These are phyloP conservation scores for Fusarium paranaense DNA, from an alignment of 2,329 filamentous ascomycete species.

Conservation along the genomic window DNA sequence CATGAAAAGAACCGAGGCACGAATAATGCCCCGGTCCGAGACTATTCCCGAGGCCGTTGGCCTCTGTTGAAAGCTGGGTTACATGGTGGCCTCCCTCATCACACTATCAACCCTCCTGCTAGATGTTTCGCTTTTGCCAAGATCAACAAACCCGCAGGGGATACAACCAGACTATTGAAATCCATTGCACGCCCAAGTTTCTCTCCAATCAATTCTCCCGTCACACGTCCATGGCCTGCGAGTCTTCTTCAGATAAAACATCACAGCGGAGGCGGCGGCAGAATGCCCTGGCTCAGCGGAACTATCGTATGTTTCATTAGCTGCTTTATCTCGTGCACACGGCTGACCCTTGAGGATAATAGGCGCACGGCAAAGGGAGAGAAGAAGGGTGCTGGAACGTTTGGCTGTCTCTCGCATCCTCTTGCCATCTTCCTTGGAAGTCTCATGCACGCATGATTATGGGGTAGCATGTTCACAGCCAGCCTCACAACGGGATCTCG, in stretches of 20 bases:
- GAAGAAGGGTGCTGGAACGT: not conserved
- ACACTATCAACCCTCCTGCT: not conserved
- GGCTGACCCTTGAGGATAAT: not conserved
- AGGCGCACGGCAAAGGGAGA: not conserved
- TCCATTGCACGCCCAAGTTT: not conserved
- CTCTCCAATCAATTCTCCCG: not conserved
- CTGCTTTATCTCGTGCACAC: not conserved
- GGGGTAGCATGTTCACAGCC: not conserved
- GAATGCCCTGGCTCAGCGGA: not conserved
- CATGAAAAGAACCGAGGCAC: not conserved
- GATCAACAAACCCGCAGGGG: not conserved
- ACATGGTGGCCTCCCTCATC: not conserved
- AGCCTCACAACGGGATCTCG: not conserved
- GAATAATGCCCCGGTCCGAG: not conserved
- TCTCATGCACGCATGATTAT: not conserved
- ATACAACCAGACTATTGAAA: not conserved
- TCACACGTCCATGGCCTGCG: not conserved
- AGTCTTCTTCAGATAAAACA: not conserved
- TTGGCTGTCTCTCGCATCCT: not conserved
- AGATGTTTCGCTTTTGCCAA: not conserved
- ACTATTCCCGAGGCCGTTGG: not conserved
- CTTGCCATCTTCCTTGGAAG: not conserved
- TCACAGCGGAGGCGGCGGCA: not conserved
- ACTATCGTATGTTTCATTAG: not conserved
- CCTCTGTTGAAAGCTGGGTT: not conserved